Conservation (phyloP, 345 rosid species). For the Lepidium sativum region DNA sequence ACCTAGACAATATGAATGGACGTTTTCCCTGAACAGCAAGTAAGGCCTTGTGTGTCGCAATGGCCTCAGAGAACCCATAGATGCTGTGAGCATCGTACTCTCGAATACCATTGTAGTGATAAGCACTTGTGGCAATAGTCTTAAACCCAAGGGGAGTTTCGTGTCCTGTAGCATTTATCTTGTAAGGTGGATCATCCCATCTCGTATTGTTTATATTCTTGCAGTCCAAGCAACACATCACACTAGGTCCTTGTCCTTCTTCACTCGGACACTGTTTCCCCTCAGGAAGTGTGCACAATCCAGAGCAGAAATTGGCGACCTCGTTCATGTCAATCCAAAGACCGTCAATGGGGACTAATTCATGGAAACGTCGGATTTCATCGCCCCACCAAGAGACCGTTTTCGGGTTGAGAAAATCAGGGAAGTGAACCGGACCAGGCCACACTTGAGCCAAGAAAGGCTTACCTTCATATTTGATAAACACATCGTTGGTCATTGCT, state of each 20-base stretch:
- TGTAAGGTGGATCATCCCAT: constrained; percentile 97
- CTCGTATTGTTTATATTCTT: constrained; percentile 65
- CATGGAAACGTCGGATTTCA: constrained; percentile 74
- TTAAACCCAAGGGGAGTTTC: constrained; percentile 64
- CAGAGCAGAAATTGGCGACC: constrained; percentile 76
- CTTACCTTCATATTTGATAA: constrained; percentile 78
- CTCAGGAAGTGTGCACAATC: constrained; percentile 57
- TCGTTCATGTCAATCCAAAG: constrained; percentile 97
- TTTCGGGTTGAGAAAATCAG: constrained; percentile 91
- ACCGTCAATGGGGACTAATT: constrained; percentile 82
- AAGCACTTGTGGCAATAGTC: constrained; percentile 89
- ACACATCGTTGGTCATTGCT: constrained; percentile 72
- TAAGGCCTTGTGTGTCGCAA: constrained; percentile 84
- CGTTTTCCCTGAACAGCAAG: constrained; percentile 63
- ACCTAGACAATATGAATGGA: constrained; percentile 79
- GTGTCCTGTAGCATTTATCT: constrained; percentile 76
- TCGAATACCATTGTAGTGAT: constrained; percentile 75
- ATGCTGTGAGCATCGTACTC: constrained; percentile 91
- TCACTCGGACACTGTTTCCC: constrained; percentile 63
- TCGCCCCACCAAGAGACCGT: constrained; percentile 89
- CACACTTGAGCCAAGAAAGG: constrained; percentile 92
- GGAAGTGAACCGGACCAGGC: constrained; percentile 94
- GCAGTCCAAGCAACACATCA: constrained; percentile 93
- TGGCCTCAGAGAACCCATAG: constrained; percentile 79
- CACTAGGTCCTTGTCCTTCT: constrained; percentile 57